These are phyloP conservation scores for Ziziphus jujuba DNA, from an alignment of 306 rosid genomes.

Conservation along the genomic window DNA sequence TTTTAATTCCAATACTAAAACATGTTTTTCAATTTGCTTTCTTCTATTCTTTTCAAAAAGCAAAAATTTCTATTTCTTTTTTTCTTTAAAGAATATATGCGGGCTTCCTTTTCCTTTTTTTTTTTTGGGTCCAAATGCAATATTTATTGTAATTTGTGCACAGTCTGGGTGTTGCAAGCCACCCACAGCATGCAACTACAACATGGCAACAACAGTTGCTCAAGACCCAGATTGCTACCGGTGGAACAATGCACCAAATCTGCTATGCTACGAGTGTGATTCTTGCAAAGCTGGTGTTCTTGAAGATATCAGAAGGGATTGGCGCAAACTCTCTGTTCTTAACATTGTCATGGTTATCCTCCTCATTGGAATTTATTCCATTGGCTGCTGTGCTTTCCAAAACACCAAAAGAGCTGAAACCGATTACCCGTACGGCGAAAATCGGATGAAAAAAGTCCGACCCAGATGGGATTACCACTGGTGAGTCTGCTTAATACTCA, in stretches of 20 bases:
- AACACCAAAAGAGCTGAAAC: constrained; percentile 71
- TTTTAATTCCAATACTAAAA: too few relatives aligned
- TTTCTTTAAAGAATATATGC: too few relatives aligned
- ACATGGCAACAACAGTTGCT: constrained; percentile 27
- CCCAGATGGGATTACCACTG: constrained; percentile 93
- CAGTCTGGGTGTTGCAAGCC: constrained; percentile 98
- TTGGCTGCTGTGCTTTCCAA: constrained; percentile 90
- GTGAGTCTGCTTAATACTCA: constrained; percentile 26
- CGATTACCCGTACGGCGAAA: constrained; percentile 70
- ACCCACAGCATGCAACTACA: constrained; percentile 73
- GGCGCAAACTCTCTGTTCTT: constrained; percentile 89
- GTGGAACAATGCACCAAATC: constrained; percentile 73
- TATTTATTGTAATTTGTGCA: constrained; percentile 3
- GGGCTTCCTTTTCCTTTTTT: too few relatives aligned
- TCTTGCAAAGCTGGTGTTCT: constrained; percentile 94
- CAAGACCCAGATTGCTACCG: constrained; percentile 81
- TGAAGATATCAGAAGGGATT: constrained; percentile 64
- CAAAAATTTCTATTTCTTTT: neutral
- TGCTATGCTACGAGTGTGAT: constrained; percentile 88
- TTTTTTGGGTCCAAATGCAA: too few relatives aligned
- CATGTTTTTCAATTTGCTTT: neutral
- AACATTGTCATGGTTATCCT: constrained; percentile 57
- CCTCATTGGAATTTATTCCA: constrained; percentile 72
- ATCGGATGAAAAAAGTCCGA: constrained; percentile 69
- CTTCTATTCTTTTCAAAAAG: too few relatives aligned